These are phyloP conservation scores for Tricladium varicosporioides DNA, from an alignment of 2,329 filamentous ascomycete genomes.

Conservation along the genomic window DNA sequence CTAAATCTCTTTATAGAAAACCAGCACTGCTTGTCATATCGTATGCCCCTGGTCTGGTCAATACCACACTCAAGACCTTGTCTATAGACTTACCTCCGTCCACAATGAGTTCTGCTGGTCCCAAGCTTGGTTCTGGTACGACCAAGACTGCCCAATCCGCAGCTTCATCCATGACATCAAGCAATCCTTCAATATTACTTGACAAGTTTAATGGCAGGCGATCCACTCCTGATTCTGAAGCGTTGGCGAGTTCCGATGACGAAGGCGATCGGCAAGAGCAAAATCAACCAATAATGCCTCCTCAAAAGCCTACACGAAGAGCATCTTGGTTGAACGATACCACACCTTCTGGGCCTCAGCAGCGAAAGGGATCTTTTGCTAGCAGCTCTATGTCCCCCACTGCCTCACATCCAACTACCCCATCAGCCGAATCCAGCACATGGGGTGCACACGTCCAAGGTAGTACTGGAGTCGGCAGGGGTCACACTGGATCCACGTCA, in stretches of 20 bases:
- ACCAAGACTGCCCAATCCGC: constrained; percentile 48
- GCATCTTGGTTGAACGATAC: constrained; percentile 88
- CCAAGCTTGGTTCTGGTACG: constrained; percentile 18
- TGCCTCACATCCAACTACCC: constrained; percentile 77
- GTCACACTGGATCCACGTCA: constrained; percentile 40
- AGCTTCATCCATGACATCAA: constrained; percentile 48
- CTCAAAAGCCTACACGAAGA: constrained; percentile 64
- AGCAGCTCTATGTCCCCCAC: constrained; percentile 76
- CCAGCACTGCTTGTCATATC: too few relatives aligned
- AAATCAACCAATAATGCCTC: constrained; percentile 47
- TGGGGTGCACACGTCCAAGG: constrained; percentile 55
- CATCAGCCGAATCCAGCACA: constrained; percentile 61
- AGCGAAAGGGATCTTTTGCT: constrained; percentile 74
- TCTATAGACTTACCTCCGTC: background rate
- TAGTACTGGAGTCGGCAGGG: constrained; percentile 42
- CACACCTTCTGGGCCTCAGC: constrained; percentile 57
- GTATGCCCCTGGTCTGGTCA: too few relatives aligned
- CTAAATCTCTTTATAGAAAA: too few relatives aligned
- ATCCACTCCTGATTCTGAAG: constrained; percentile 92
- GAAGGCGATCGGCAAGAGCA: constrained; percentile 67
- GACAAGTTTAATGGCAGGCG: constrained; percentile 77
- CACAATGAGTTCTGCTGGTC: constrained; percentile 25
- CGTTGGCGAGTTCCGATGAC: constrained; percentile 90
- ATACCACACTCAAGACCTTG: too few relatives aligned
- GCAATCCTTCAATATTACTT: constrained; percentile 62